phyloP scores from a whole-genome alignment of 2,329 filamentous ascomycete species.

The Penicillium sp. region DNA sequence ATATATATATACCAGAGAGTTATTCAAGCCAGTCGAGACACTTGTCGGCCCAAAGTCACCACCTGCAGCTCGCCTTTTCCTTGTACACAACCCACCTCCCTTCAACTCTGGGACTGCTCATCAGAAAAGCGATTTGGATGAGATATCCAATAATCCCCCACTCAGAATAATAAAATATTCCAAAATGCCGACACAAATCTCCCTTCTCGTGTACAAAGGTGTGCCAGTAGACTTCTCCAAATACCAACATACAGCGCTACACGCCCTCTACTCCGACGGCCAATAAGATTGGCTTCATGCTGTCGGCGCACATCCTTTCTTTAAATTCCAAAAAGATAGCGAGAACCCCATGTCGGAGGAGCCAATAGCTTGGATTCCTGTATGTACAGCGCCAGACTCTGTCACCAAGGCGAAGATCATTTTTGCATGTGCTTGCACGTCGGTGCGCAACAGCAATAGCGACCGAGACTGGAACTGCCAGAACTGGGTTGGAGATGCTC shows the following conservation, averaged over 20 bases:
- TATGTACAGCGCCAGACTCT: conserved; percentile 16
- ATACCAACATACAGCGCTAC: conserved; percentile 34
- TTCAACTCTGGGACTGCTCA: background rate
- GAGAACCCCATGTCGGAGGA: conserved; percentile 7
- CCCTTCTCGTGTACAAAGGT: conserved; percentile 30
- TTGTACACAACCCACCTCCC: background rate
- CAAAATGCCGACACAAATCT: conserved; percentile 25
- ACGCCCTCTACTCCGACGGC: conserved; percentile 22
- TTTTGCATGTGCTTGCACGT: conserved; percentile 21
- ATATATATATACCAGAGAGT: background rate
- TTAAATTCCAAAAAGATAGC: conserved; percentile 21
- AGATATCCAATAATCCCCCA: background rate
- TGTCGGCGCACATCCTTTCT: conserved; percentile 29
- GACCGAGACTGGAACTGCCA: conserved; percentile 36
- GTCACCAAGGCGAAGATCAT: conserved; percentile 19
- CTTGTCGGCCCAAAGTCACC: background rate
- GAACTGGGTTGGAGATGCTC: conserved; percentile 35
- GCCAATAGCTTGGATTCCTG: conserved; percentile 18
- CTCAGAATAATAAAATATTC: background rate
- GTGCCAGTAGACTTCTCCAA: conserved; percentile 32
- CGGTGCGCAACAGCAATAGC: conserved; percentile 23
- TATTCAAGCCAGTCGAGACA: background rate
- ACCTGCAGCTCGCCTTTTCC: background rate
- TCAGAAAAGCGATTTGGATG: background rate
- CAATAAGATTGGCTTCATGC: conserved; percentile 26